Evolutionary conservation across 257 asterid species (phyloP).

Genomic region (Lithospermum erythrorhizon): DNA sequence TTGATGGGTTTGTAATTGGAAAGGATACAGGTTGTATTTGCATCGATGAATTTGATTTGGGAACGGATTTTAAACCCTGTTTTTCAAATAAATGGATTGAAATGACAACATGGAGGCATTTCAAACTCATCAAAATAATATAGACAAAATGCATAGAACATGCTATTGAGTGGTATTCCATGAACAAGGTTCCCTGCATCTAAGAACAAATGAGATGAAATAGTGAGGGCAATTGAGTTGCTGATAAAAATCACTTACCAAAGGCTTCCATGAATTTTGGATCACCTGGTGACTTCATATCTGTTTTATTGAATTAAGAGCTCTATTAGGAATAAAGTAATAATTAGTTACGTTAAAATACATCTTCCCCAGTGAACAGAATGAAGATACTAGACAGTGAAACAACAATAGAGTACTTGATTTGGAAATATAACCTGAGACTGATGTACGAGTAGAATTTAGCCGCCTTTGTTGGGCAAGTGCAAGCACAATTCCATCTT

Average conservation of each 20-base stretch:
- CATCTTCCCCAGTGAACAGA: not conserved
- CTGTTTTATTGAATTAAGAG: constrained; percentile 33
- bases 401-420: not conserved
- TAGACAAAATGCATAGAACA: too few relatives aligned
- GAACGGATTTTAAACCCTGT: too few relatives aligned
- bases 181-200: not conserved
- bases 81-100: too few relatives aligned
- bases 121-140: too few relatives aligned
- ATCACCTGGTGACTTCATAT: constrained; percentile 78
- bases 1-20: too few relatives aligned
- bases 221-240: not conserved
- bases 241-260: constrained; percentile 39
- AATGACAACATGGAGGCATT: too few relatives aligned
- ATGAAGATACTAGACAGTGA: not conserved
- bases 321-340: not conserved
- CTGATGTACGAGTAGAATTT: constrained; percentile 63
- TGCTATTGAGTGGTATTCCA: not conserved
- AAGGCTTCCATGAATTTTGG: constrained; percentile 87
- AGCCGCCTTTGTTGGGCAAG: constrained; percentile 86
- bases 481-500: constrained; percentile 78
- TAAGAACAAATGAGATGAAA: not conserved
- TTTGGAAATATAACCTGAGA: constrained; percentile 40
- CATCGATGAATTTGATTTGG: too few relatives aligned
- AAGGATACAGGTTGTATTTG: too few relatives aligned
- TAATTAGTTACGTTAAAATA: not conserved